These are phyloP conservation scores for Striga hermonthica DNA, from an alignment of 305 asterid species.

Conservation along the genomic window DNA sequence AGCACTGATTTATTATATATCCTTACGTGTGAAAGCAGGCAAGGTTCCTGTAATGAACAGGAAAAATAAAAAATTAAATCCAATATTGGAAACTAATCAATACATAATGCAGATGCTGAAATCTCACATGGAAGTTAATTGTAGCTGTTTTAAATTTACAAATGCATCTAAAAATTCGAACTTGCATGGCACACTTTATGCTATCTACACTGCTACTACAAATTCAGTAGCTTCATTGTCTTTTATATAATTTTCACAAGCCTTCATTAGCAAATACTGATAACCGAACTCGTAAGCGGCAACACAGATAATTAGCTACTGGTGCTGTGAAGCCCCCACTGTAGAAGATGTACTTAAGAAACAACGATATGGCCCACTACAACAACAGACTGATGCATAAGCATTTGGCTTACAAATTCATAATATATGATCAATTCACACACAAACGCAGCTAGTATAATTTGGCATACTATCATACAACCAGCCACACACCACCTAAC, in stretches of 20 bases:
- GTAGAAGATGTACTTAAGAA: not conserved
- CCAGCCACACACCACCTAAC: conserved; percentile 16
- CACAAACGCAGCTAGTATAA: not conserved
- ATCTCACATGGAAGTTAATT: conserved; percentile 15
- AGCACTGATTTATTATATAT: conserved; percentile 89
- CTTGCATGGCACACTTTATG: not conserved
- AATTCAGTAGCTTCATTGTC: not conserved
- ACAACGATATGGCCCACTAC: conserved; percentile 12
- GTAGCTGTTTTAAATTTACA: conserved; percentile 19
- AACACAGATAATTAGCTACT: too few species aligned
- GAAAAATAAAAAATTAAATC: conserved; percentile 21
- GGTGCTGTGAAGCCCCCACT: not conserved
- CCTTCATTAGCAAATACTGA: not conserved
- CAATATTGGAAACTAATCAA: not conserved
- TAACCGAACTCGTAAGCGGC: too few species aligned
- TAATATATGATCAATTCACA: conserved; percentile 18
- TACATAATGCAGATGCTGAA: conserved; percentile 20
- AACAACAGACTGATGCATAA: not conserved
- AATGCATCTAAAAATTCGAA: not conserved
- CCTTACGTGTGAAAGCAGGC: conserved; percentile 83
- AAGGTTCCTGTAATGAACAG: conserved; percentile 64
- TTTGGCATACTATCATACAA: not conserved
- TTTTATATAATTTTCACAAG: conserved; percentile 6
- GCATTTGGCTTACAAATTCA: not conserved
- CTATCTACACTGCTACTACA: not conserved